Evolutionary conservation across 2,329 filamentous ascomycete genomes (phyloP).

Genomic region (Neurospora sp.): DNA sequence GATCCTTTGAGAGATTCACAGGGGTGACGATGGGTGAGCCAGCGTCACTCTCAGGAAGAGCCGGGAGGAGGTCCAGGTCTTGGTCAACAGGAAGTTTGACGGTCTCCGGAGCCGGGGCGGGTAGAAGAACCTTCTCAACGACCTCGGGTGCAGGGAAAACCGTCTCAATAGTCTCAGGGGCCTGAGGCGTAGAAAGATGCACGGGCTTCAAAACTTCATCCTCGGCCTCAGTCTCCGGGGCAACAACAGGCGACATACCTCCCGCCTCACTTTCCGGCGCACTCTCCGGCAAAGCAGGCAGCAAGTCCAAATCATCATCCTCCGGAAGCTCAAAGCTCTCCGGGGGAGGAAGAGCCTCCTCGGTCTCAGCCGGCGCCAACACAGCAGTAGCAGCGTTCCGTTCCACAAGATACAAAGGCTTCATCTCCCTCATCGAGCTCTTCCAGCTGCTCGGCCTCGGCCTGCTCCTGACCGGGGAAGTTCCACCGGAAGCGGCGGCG

Average conservation of each 20-base stretch:
- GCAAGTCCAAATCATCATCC: background rate
- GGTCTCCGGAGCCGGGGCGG: background rate
- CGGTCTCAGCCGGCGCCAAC: background rate
- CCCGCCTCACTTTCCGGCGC: background rate
- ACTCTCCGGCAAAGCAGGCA: background rate
- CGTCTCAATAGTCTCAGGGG: background rate
- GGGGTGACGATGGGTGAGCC: background rate
- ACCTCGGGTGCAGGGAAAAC: background rate
- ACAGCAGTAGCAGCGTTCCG: slow-evolving; percentile 20
- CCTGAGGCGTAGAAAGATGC: background rate
- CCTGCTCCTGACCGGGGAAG: slow-evolving; percentile 26
- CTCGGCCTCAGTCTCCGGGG: background rate
- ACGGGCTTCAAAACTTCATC: background rate
- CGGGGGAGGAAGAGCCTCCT: background rate
- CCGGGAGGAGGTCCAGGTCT: background rate
- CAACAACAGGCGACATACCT: background rate
- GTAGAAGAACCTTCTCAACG: too few relatives aligned
- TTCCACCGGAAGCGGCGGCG: slow-evolving; percentile 22
- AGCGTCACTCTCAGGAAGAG: slow-evolving; percentile 6
- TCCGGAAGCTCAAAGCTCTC: background rate
- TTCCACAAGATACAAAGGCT: slow-evolving; percentile 75
- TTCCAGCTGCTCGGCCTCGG: slow-evolving; percentile 52
- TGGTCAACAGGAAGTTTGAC: background rate
- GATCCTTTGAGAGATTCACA: background rate
- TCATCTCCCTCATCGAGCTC: slow-evolving; percentile 53